Conservation (phyloP, 495 filamentous ascomycete genomes). For the Trichoderma reesei region DNA sequence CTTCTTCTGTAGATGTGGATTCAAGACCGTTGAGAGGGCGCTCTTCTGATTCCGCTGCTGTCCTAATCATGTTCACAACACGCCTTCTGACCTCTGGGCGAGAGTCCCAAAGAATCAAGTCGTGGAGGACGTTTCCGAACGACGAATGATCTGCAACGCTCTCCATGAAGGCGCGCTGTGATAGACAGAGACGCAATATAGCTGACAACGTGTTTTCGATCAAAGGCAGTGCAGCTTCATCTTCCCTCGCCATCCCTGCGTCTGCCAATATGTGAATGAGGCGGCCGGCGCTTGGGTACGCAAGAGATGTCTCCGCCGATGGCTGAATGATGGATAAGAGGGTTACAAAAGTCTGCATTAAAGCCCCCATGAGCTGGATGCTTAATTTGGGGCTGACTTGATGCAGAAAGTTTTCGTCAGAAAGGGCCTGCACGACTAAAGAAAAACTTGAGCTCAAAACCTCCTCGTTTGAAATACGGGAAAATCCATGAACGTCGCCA, state of each 20-base stretch:
- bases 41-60: constrained; percentile 9
- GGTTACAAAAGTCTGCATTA: constrained; percentile 20
- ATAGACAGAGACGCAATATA: background rate
- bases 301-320: background rate
- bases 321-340: constrained; percentile 2
- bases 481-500: background rate
- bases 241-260: background rate
- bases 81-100: constrained; percentile 30
- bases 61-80: constrained; percentile 28
- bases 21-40: constrained; percentile 14
- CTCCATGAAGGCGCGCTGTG: constrained; percentile 41
- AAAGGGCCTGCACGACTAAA: background rate
- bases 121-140: constrained; percentile 20
- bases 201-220: background rate
- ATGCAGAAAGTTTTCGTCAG: background rate
- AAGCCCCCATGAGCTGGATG: constrained; percentile 27
- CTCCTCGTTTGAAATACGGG: constrained; percentile 17
- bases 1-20: background rate
- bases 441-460: constrained; percentile 12
- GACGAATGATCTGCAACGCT: constrained; percentile 35
- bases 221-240: background rate
- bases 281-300: background rate
- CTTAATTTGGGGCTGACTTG: background rate
- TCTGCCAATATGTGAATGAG: background rate
- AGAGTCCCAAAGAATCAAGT: constrained; percentile 34